Percentiles rank a stretch among this genome's conserved stretches.
Evolutionary conservation across 73 alveolate genomes (phyloP).

Genomic region (Paramecium pentaurelia): DNA sequence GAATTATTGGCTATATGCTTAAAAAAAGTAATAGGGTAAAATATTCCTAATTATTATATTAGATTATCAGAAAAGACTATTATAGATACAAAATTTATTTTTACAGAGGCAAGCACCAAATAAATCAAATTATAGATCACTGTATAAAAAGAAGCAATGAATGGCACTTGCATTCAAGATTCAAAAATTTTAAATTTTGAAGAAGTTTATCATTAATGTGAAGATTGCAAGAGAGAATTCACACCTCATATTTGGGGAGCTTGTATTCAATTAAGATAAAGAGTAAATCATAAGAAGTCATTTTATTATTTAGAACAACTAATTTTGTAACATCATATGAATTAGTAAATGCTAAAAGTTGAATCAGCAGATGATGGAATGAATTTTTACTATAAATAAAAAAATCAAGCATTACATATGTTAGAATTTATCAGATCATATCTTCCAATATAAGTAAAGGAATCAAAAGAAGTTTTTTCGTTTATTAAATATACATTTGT

Average conservation of each 20-base stretch:
- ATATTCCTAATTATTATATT: background rate
- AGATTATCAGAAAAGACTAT: conserved; percentile 84
- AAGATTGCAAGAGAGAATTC: conserved; percentile 87
- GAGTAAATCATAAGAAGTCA: conserved; percentile 85
- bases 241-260: conserved; percentile 91
- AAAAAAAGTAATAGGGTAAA: conserved; percentile 69
- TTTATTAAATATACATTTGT: conserved; percentile 75
- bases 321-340: conserved; percentile 80
- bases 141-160: conserved; percentile 76
- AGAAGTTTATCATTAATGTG: conserved; percentile 84
- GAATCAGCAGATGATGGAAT: conserved; percentile 89
- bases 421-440: conserved; percentile 75
- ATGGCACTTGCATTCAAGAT: conserved; percentile 71
- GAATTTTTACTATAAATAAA: conserved; percentile 80
- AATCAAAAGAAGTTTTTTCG: conserved; percentile 75
- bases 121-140: conserved; percentile 82
- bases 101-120: conserved; percentile 93
- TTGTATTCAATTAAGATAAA: conserved; percentile 75
- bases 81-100: conserved; percentile 81
- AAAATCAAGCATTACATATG: conserved; percentile 79
- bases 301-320: conserved; percentile 82
- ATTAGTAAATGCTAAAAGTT: conserved; percentile 68
- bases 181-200: conserved; percentile 73
- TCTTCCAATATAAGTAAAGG: conserved; percentile 75
- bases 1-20: conserved; percentile 88